Percentiles rank a stretch among this genome's conserved stretches.
These are phyloP conservation scores for Exophiala sp. DNA, from an alignment of 2,329 filamentous ascomycete species.

Conservation along the genomic window DNA sequence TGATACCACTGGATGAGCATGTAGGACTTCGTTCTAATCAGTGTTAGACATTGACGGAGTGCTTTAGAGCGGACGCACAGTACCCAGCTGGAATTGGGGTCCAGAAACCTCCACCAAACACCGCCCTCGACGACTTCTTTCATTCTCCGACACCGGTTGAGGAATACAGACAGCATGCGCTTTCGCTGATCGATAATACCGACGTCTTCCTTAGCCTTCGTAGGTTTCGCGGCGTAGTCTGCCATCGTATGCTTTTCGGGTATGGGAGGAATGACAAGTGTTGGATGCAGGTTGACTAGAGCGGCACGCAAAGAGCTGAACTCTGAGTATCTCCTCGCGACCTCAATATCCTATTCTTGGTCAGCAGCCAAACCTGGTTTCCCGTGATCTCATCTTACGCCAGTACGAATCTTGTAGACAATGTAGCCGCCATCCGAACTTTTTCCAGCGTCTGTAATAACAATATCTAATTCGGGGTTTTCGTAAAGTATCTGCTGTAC, in stretches of 20 bases:
- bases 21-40: slow-evolving; percentile 80
- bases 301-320: slow-evolving; percentile 88
- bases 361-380: not conserved
- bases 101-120: slow-evolving; percentile 95
- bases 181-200: slow-evolving; percentile 96
- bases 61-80: slow-evolving; percentile 25
- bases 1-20: slow-evolving; percentile 83
- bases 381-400: slow-evolving; percentile 54
- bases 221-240: slow-evolving; percentile 96
- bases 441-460: slow-evolving; percentile 95
- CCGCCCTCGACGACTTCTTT: slow-evolving; percentile 87
- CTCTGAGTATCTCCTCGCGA: slow-evolving; percentile 91
- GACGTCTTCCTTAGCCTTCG: slow-evolving; percentile 94
- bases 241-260: slow-evolving; percentile 99
- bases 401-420: slow-evolving; percentile 93
- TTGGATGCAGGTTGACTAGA: slow-evolving; percentile 87
- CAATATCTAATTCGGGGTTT: slow-evolving; percentile 80
- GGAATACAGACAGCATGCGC: slow-evolving; percentile 91
- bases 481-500: slow-evolving; percentile 98
- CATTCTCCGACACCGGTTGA: slow-evolving; percentile 92
- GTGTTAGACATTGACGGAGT: slow-evolving; percentile 20
- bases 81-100: slow-evolving; percentile 99
- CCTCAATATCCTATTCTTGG: slow-evolving; percentile 75
- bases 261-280: slow-evolving; percentile 91
- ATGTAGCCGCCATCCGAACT: slow-evolving; percentile 91